Base-by-base conservation (phyloP, 306 rosid genomes). In the Fragaria vesca region DNA sequence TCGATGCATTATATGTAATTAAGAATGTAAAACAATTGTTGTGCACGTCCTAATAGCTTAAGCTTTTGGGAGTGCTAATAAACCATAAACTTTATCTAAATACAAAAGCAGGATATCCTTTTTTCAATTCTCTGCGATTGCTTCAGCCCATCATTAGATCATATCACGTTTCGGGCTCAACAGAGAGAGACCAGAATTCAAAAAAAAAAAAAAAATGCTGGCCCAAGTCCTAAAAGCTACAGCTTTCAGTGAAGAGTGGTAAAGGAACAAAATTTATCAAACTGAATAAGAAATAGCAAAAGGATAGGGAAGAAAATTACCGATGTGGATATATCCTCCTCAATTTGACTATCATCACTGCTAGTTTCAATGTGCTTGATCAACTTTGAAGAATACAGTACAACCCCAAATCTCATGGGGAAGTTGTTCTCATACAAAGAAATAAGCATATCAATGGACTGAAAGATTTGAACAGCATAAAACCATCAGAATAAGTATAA, bases 391-490 rank as follows among this genome's bases (percentile, higher is more conserved):
- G 99, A 95, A 84, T 90, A 93, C 86, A 93, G 88, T 72, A 95
- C 32, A 81, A 95, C 79, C 58, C 97, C 99, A 81, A 95, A 88
- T 87, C 99, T 90, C 90, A 93, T 82, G 11, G 99, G 99, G 70
- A 89, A 78, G 76, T 76, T 86, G 83, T 86, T 93, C 86, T 95
- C 97, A 38, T 91, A 87, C 83, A 93, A 57, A 55, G 97, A 87
- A 69, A 81, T 82, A 75, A 95, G 85, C 91, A 77, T 75, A 81
- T 93, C 97, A 85, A 95, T 83, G 45, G 91, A 81, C 99, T 95
- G 97, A 91, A 93, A 81, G 84, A 82, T 81, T 74, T 60, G 76
- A 86, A 69, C 43, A 71, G 52, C 72, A 76, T 54, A 73, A 32
- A 67, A 2, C 24, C 24, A 47, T 47, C 70, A 80, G 67, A 69